These are phyloP conservation scores for Croton setiger DNA, from an alignment of 441 rosid species.

Conservation along the genomic window DNA sequence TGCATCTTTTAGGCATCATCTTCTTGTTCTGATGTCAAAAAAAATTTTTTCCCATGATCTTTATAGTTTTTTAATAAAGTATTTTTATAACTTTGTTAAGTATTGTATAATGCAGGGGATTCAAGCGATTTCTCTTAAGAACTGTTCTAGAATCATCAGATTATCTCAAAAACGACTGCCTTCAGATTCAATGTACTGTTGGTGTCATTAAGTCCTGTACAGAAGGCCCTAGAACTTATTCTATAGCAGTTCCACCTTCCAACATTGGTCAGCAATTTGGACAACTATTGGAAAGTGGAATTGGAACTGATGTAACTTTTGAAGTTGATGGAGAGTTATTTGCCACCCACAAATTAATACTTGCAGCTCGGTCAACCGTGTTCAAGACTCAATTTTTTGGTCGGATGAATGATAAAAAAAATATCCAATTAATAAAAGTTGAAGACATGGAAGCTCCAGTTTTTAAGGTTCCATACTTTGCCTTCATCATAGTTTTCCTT, in stretches of 20 bases:
- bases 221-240: constrained; percentile 78
- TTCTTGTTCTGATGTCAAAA: background rate
- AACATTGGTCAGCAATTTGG: constrained; percentile 78
- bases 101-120: constrained; percentile 66
- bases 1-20: background rate
- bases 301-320: constrained; percentile 68
- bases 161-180: constrained; percentile 74
- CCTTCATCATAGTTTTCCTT: background rate
- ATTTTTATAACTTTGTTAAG: background rate
- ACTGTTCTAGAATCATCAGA: constrained; percentile 71
- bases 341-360: constrained; percentile 80
- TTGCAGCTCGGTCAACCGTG: constrained; percentile 94
- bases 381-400: constrained; percentile 97
- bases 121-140: constrained; percentile 81
- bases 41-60: background rate
- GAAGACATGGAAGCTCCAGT: constrained; percentile 85
- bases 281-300: constrained; percentile 67
- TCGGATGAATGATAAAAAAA: constrained; percentile 71
- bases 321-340: constrained; percentile 78
- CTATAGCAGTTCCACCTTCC: constrained; percentile 64
- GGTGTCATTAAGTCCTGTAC: constrained; percentile 90
- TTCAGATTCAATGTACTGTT: constrained; percentile 71
- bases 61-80: background rate
- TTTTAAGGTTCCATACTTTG: constrained; percentile 58
- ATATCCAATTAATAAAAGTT: constrained; percentile 57